Conservation (phyloP, 78 protist species). For the Speleostelium caveatum region DNA sequence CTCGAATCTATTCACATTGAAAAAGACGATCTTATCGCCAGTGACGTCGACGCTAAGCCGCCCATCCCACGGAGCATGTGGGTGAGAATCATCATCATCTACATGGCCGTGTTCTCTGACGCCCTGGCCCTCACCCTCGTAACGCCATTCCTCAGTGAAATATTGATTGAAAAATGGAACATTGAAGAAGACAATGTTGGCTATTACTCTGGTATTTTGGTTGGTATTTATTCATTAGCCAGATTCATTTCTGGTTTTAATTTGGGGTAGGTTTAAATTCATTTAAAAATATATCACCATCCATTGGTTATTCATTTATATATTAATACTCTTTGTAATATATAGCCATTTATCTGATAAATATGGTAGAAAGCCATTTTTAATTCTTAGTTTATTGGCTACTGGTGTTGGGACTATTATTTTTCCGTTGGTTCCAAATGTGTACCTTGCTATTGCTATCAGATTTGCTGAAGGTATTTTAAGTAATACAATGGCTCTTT, state of each 20-base stretch:
- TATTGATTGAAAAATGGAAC: slow-evolving; percentile 8
- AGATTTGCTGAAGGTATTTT: slow-evolving; percentile 34
- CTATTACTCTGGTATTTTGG: slow-evolving; percentile 4
- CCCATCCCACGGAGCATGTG: slow-evolving; percentile 4
- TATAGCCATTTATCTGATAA: slow-evolving; percentile 31
- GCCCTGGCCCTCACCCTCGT: slow-evolving; percentile 44
- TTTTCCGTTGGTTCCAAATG: slow-evolving; percentile 41
- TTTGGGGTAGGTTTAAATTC: background rate
- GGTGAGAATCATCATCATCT: slow-evolving; percentile 9
- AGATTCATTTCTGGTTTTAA: slow-evolving; percentile 21
- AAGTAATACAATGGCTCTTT: slow-evolving; percentile 34
- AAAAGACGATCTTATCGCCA: background rate
- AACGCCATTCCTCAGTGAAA: slow-evolving; percentile 16
- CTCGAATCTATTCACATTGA: background rate
- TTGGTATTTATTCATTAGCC: slow-evolving; percentile 27
- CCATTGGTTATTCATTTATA: too few species aligned
- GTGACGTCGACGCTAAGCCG: background rate
- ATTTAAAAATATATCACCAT: too few species aligned
- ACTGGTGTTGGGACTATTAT: slow-evolving; percentile 27
- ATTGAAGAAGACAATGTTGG: slow-evolving; percentile 6
- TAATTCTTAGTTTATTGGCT: background rate
- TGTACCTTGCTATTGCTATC: slow-evolving; percentile 12
- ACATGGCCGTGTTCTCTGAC: slow-evolving; percentile 14
- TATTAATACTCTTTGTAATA: too few species aligned
- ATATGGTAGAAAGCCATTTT: slow-evolving; percentile 45